Evolutionary conservation across 352 stramenopile species (phyloP).

Genomic region (Pythium plurisporium): DNA sequence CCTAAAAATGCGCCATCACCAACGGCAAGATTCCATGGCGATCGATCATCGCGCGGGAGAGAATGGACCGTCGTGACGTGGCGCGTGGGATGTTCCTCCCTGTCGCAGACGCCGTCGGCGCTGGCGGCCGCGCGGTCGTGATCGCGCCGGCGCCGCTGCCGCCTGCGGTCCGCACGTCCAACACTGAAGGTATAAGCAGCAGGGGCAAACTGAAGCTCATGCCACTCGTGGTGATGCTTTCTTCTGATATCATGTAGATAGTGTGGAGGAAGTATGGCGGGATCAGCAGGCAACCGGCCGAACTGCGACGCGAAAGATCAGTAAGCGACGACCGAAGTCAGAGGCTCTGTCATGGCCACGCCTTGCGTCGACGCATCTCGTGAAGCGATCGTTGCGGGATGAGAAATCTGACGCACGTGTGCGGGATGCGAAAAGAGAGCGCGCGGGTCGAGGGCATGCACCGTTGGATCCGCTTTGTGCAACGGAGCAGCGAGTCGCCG

Average conservation of each 20-base stretch:
- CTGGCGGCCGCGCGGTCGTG: neutral
- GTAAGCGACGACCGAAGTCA: neutral
- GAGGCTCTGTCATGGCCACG: neutral
- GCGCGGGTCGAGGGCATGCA: no score
- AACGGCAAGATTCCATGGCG: neutral
- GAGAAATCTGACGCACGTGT: neutral
- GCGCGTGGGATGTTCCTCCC: neutral
- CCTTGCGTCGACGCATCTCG: neutral
- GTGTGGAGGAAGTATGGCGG: neutral
- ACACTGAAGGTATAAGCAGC: neutral
- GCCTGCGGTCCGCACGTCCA: neutral
- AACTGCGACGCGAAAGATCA: neutral
- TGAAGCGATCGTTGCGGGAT: neutral
- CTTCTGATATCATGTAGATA: neutral
- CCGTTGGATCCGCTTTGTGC: neutral
- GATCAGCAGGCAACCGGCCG: neutral
- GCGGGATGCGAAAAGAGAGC: neutral
- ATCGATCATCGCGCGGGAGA: no score
- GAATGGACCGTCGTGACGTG: neutral
- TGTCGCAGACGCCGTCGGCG: neutral
- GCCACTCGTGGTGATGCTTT: no score
- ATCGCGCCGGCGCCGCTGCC: slow-evolving; percentile 6
- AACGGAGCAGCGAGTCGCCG: neutral
- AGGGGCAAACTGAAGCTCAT: neutral
- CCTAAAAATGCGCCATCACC: neutral